Evolutionary conservation across 208 protist genomes (phyloP), one percentile per base, ranked within the genome.

Genomic region (Wallacemonas rigidus): DNA sequence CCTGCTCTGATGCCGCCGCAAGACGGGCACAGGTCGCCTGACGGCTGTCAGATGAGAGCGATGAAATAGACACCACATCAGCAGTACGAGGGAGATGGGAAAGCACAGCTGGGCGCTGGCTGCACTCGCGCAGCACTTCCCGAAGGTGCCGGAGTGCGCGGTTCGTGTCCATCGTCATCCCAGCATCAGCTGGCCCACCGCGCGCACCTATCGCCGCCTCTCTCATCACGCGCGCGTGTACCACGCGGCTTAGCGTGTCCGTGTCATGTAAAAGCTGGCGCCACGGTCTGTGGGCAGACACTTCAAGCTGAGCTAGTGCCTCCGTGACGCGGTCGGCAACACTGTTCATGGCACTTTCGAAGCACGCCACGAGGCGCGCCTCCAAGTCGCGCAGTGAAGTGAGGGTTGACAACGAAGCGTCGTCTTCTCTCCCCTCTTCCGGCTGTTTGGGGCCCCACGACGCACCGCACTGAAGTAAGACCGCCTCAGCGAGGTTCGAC

Each of bases 381-480:
- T 75, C 63, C 2, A 75, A 35, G 40, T 17, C 40, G 45, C 47
- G 41, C 15, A 69, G 17, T 12, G 60, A 77, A 39, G 45, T 53
- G 41, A 15, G 40, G 38, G 39, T 12, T 38, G 65, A 44, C 2
- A 26, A 26, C 26, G 26, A 26, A 0, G 26, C 26, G 26, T 26
- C 26, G 26, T 26, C 26, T 26, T 26, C 26, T 26, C 26, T 26
- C 26, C 26, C 26, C 26, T 73, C 56, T 11, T 43, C 69, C 9
- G 11, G 45, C 36, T 73, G 17, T 50, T 65, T 17, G 14, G 26
- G 8, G 15, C 45, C 35, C 60, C 3, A 45, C 2, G 48, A 2
- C 35, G 15, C 57, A 0, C 74, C 67, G 39, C 50, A 71, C 48
- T 58, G 45, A 3, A 47, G 26, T 7, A 78, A 67, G 3, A 78